Conservation (phyloP, 352 stramenopile species). For the Globisporangium sylvaticum region DNA sequence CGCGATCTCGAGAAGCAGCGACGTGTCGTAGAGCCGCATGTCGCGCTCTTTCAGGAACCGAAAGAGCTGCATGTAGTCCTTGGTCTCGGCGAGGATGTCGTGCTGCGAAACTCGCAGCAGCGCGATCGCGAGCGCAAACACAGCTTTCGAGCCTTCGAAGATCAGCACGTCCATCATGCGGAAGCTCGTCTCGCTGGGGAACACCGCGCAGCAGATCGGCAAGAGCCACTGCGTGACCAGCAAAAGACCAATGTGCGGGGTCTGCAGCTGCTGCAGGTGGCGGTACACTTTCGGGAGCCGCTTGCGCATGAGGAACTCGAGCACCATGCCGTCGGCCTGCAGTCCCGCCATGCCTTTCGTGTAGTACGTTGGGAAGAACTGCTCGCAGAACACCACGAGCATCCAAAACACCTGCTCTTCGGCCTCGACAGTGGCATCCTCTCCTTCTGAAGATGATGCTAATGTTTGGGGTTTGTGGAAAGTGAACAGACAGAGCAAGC, state of each 20-base stretch:
- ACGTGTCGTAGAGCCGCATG: slow-evolving; percentile 51
- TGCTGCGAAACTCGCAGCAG: slow-evolving; percentile 54
- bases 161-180: slow-evolving; percentile 59
- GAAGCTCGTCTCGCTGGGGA: slow-evolving; percentile 63
- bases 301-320: slow-evolving; percentile 43
- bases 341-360: slow-evolving; percentile 60
- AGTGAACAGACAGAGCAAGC: slow-evolving; percentile 61
- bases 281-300: slow-evolving; percentile 51
- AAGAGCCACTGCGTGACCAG: slow-evolving; percentile 68
- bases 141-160: slow-evolving; percentile 41
- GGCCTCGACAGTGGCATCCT: neutral
- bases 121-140: slow-evolving; percentile 54
- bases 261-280: slow-evolving; percentile 55
- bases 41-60: slow-evolving; percentile 55
- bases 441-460: neutral
- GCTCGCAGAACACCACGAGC: slow-evolving; percentile 45
- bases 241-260: slow-evolving; percentile 48
- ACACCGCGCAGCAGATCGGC: slow-evolving; percentile 57
- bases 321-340: slow-evolving; percentile 48
- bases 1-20: slow-evolving; percentile 55
- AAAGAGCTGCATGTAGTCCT: slow-evolving; percentile 70
- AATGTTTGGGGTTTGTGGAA: neutral
- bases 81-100: slow-evolving; percentile 44
- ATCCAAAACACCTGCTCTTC: slow-evolving; percentile 68
- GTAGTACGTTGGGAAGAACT: slow-evolving; percentile 60